A percentile compares a stretch with the other conserved stretches of the same genome.
phyloP scores from a whole-genome alignment of 768 basidiomycete genomes.

The Boletus barrowsii region DNA sequence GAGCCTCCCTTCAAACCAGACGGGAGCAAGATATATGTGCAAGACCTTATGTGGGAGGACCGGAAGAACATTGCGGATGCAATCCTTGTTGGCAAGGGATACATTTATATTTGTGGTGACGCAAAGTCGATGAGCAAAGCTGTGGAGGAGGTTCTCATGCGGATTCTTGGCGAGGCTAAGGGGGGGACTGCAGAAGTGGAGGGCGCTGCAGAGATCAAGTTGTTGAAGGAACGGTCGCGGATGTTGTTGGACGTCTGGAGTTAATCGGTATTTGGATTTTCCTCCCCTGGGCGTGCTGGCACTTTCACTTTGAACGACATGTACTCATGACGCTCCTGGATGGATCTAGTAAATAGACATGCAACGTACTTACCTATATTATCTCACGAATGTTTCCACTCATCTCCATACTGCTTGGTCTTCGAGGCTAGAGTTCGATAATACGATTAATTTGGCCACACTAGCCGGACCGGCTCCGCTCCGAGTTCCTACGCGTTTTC shows the following conservation, averaged over 20 bases:
- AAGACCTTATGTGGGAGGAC: conserved; percentile 91
- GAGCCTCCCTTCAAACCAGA: conserved; percentile 83
- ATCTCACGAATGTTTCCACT: conserved; percentile 1
- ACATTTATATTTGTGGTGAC: conserved; percentile 95
- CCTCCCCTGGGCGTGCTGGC: not conserved
- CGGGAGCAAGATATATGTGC: conserved; percentile 97
- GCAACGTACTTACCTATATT: conserved; percentile 5
- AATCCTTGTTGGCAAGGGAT: conserved; percentile 93
- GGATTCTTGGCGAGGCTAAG: conserved; percentile 89
- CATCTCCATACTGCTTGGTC: not conserved
- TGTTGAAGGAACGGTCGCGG: conserved; percentile 91
- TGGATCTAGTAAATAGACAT: conserved; percentile 21
- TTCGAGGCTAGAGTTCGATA: too few relatives aligned
- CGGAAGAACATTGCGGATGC: conserved; percentile 79
- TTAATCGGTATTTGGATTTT: conserved; percentile 33
- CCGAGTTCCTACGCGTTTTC: not conserved
- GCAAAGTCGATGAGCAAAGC: conserved; percentile 95
- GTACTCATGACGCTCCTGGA: conserved; percentile 9
- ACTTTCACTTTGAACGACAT: conserved; percentile 2
- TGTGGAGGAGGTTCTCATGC: conserved; percentile 86
- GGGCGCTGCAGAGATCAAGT: conserved; percentile 87
- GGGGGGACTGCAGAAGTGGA: conserved; percentile 86
- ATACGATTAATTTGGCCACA: too few relatives aligned
- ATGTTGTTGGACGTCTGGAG: conserved; percentile 90
- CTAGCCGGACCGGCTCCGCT: too few relatives aligned